These are phyloP conservation scores for Trypanosoma avium DNA, from an alignment of 208 protist genomes.

Conservation along the genomic window DNA sequence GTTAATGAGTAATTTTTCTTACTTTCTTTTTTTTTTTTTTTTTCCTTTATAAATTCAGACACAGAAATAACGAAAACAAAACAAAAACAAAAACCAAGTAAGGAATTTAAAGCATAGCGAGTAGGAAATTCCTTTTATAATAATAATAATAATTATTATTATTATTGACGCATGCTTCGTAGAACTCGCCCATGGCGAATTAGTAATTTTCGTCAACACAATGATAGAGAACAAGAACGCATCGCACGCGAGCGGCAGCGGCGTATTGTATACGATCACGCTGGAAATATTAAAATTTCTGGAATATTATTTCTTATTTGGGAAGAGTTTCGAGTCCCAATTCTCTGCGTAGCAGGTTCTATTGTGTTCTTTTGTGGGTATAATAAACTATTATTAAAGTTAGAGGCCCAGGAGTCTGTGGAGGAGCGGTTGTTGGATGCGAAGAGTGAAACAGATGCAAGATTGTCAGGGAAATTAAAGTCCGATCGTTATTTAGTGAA, in stretches of 20 bases:
- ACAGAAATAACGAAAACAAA: no score
- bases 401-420: conserved; percentile 40
- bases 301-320: conserved; percentile 51
- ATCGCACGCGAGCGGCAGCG: conserved; percentile 59
- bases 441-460: conserved; percentile 44
- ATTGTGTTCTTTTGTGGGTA: conserved; percentile 47
- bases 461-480: conserved; percentile 65
- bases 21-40: no score
- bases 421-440: conserved; percentile 34
- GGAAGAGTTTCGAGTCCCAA: conserved; percentile 54
- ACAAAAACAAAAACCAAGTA: no score
- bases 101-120: no score
- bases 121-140: no score
- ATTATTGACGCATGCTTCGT: conserved; percentile 66
- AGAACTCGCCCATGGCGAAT: conserved; percentile 31
- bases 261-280: conserved; percentile 54
- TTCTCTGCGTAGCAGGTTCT: conserved; percentile 31
- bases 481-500: conserved; percentile 67
- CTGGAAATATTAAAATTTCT: conserved; percentile 51
- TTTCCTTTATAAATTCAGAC: no score
- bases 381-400: conserved; percentile 43
- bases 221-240: conserved; percentile 57
- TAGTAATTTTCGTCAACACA: conserved; percentile 41
- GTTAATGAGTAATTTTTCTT: no score
- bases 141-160: no score